Evolutionary conservation across 2,329 filamentous ascomycete species (phyloP).

Genomic region (Nemania diffusa): DNA sequence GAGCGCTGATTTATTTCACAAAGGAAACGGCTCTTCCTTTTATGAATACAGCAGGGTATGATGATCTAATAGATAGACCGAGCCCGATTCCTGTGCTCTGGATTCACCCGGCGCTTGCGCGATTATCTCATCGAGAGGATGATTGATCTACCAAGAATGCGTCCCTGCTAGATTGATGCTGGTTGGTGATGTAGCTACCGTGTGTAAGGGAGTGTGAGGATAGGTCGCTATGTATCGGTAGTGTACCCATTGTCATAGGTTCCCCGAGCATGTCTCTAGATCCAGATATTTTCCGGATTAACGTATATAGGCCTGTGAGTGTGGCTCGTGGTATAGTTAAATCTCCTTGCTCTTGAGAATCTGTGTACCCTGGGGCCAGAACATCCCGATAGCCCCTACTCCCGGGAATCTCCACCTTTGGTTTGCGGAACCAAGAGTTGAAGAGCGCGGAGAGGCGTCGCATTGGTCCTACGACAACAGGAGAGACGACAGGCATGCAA

Average conservation of each 20-base stretch:
- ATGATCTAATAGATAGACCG: no score
- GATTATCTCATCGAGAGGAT: background rate
- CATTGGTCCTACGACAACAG: slow-evolving; percentile 22
- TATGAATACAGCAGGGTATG: no score
- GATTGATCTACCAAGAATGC: background rate
- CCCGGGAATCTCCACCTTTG: background rate
- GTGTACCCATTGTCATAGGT: background rate
- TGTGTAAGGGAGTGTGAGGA: background rate
- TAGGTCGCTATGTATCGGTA: background rate
- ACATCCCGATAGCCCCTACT: slow-evolving; percentile 21
- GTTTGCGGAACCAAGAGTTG: slow-evolving; percentile 12
- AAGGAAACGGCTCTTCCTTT: no score
- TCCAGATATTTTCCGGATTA: slow-evolving; percentile 3
- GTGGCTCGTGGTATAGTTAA: slow-evolving; percentile 18
- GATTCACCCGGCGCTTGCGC: background rate
- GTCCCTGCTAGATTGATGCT: background rate
- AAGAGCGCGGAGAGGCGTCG: slow-evolving; percentile 13
- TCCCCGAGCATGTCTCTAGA: background rate
- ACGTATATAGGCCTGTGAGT: slow-evolving; percentile 13
- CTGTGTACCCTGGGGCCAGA: background rate
- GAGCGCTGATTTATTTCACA: no score
- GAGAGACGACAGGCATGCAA: slow-evolving; percentile 29
- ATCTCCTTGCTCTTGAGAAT: background rate
- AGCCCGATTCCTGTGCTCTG: no score
- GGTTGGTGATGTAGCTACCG: background rate